Base-by-base conservation (phyloP, 208 protist species). In the Balamuthia mandrillaris region DNA sequence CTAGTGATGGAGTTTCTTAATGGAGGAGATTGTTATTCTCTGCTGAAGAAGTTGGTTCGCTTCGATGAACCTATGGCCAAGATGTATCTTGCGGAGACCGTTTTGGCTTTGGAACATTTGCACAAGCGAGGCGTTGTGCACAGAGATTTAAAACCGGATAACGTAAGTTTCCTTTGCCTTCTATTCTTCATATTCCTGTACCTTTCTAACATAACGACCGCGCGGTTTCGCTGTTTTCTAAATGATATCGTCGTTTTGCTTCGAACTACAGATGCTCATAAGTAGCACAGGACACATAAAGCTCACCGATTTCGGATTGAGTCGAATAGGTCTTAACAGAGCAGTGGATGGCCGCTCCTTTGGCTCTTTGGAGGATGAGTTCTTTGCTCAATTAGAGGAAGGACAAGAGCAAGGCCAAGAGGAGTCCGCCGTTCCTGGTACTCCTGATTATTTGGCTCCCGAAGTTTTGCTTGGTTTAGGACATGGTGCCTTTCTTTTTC, bases 1-100 rank as follows among this genome's bases (percentile, higher is more conserved):
- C 16, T 90, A 31, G 74, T 95, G 31, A 95, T 95, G 93, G 93
- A 95, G 52, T 95, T 91, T 63, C 27, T 93, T n/a, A 86, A 72
- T 56, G 93, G 93, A 21, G 93, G 93, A 42, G 93, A 95, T 81
- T 44, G 89, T 29, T 49, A 45, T 18, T 87, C 89, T 6, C 51
- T 95, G 7, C 66, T 95, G 0, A 5, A 78, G 47, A 81, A 81
- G 10, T 12, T 81, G 18, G 2, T 7, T 51, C 4, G 4, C 5
- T 54, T 81, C 29, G 75, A 82, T 14, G 75, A 18, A 1, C 6
- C 10, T 2, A 18, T 77, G 75, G 9, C 51, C 3, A 61, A 24
- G 47, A 60, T 33, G 12, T 95, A 95, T 56, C 47, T 90, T 39
- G 92, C 91, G 4, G 91, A 95, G 61, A 90, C 89, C 18, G 74